Conservation (phyloP, 768 basidiomycete species). For the Antrodiella citrinella region DNA sequence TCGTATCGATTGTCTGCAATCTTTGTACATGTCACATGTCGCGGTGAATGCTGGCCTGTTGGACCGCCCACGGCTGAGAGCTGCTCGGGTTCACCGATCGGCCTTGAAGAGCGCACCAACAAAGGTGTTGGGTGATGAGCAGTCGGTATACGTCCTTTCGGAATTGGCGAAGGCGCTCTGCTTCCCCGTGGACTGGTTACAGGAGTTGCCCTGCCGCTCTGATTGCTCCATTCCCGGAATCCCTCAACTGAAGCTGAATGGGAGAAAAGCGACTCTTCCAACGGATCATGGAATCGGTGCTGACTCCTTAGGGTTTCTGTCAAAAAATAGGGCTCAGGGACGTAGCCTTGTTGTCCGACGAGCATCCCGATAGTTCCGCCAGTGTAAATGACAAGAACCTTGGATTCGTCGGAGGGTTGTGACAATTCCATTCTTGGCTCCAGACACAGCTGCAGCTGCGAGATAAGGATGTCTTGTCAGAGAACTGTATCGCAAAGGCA, state of each 20-base stretch:
- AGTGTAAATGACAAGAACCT: slow-evolving; percentile 84
- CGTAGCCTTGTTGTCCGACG: slow-evolving; percentile 65
- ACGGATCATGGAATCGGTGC: slow-evolving; percentile 86
- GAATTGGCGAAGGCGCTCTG: slow-evolving; percentile 14
- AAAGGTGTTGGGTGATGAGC: slow-evolving; percentile 24
- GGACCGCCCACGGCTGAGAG: slow-evolving; percentile 25
- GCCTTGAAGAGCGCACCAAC: slow-evolving; percentile 60
- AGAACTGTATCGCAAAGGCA: too few relatives aligned
- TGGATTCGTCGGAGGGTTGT: slow-evolving; percentile 55
- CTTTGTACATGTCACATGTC: slow-evolving; percentile 30
- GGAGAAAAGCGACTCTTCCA: slow-evolving; percentile 80
- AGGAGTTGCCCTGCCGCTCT: slow-evolving; percentile 52
- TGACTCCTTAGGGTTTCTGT: slow-evolving; percentile 79
- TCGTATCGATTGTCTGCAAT: slow-evolving; percentile 63
- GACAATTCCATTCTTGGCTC: slow-evolving; percentile 43
- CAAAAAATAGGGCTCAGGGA: slow-evolving; percentile 82
- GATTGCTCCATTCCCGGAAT: slow-evolving; percentile 66
- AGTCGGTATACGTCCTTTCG: slow-evolving; percentile 28
- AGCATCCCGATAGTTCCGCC: slow-evolving; percentile 91
- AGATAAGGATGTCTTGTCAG: too few relatives aligned
- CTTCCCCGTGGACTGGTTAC: slow-evolving; percentile 13
- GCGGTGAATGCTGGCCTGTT: slow-evolving; percentile 7
- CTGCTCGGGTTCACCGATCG: slow-evolving; percentile 42
- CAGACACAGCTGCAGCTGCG: too few relatives aligned
- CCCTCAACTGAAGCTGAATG: slow-evolving; percentile 72